Conservation (phyloP, 129 eudicot species). For the Sambucus nigra region DNA sequence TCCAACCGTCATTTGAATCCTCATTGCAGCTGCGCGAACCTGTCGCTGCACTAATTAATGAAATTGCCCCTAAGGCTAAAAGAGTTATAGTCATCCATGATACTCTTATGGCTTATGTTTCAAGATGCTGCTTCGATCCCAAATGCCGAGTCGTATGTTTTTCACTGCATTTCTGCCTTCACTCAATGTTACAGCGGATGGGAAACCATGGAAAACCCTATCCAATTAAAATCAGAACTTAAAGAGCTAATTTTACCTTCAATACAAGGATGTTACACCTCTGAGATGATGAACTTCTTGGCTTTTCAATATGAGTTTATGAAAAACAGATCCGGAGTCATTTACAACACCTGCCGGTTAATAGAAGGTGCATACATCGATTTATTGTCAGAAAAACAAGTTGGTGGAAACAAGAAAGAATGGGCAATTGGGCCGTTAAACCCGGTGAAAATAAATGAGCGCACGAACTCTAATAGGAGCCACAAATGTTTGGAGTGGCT, state of each 20-base stretch:
- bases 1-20: slow-evolving; percentile 34
- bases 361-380: slow-evolving; percentile 43
- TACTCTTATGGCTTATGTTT: slow-evolving; percentile 23
- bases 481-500: slow-evolving; percentile 57
- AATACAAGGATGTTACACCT: neutral
- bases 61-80: slow-evolving; percentile 13
- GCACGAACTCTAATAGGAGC: neutral
- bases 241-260: slow-evolving; percentile 12
- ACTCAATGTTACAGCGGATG: neutral
- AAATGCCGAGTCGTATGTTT: slow-evolving; percentile 43
- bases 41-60: slow-evolving; percentile 1
- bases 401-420: slow-evolving; percentile 11
- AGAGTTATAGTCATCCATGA: slow-evolving; percentile 36
- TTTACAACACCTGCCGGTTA: slow-evolving; percentile 32
- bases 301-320: neutral
- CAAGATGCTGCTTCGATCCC: slow-evolving; percentile 27
- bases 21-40: slow-evolving; percentile 32
- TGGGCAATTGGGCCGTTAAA: slow-evolving; percentile 73
- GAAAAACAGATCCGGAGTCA: slow-evolving; percentile 21
- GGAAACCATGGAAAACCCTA: slow-evolving; percentile 18
- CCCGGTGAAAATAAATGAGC: slow-evolving; percentile 16
- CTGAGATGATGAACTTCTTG: slow-evolving; percentile 19
- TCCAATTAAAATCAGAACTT: slow-evolving; percentile 4
- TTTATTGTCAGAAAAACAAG: slow-evolving; percentile 15
- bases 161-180: slow-evolving; percentile 15